Base-by-base conservation (phyloP, 1,284 basidiomycete genomes). In the Hymenochaete sp. region DNA sequence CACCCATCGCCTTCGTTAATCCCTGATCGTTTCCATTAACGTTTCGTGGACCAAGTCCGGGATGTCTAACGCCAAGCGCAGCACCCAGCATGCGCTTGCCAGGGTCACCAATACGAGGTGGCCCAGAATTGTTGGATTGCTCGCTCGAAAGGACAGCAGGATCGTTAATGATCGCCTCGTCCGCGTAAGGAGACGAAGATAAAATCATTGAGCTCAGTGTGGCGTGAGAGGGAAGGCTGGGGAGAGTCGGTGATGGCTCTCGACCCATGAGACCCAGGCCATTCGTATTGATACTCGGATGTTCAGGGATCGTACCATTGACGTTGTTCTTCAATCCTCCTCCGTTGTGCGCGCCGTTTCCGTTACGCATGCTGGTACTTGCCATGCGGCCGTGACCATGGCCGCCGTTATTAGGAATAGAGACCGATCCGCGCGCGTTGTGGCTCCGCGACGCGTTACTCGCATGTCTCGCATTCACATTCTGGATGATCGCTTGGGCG, bases 401-500 rank as follows among this genome's bases (percentile, higher is more conserved):
- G n/a, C n/a, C n/a, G n/a, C n/a, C n/a, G n/a, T n/a, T n/a, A 56
- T 65, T 70, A 41, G 59, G 55, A 32, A 66, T 70, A 45, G 81
- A 80, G 54, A 83, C 73, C 56, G 81, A 84, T 41, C 75, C 72
- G 45, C 84, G 80, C 51, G 70, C 72, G 58, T 73, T 79, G 62
- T 85, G 80, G 16, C 77, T 73, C 54, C 82, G 79, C 16, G 77
- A 77, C 8, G 71, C 68, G 52, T 68, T 74, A 56, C 66, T 66
- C 59, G 67, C 73, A 64, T 83, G 79, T 54, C 83, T 75, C 36
- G 81, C 59, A 59, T 91, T 87, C 50, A 98, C 89, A 41, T 79
- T 86, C 53, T 88, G 80, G 53, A 98, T 93, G 66, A 98, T 86
- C 45, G 66, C 67, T 56, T 92, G 84, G 4, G 92, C 92, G 62